Evolutionary conservation across 192 early-diverging fungal species (phyloP).

Genomic region (Podila verticillata): DNA sequence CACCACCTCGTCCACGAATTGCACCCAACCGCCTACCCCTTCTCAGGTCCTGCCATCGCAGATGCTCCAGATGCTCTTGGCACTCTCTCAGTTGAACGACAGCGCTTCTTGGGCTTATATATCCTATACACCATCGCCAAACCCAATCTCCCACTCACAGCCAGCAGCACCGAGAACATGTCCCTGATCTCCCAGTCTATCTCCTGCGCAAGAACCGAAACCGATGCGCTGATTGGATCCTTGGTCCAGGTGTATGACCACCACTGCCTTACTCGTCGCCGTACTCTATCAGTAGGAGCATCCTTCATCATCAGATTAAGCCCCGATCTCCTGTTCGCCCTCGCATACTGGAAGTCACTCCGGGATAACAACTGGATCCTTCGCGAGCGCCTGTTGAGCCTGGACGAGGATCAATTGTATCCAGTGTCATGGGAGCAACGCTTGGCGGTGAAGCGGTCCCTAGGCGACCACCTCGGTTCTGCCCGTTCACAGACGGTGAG

Average conservation of each 20-base stretch:
- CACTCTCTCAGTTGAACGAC: constrained; percentile 11
- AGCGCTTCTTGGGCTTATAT: constrained; percentile 30
- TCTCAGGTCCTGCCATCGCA: background rate
- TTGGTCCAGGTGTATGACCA: constrained; percentile 18
- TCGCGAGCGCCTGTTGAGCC: constrained; percentile 25
- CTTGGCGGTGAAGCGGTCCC: constrained; percentile 16
- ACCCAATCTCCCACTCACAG: background rate
- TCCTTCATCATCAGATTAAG: background rate
- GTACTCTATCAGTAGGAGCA: background rate
- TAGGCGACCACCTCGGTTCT: constrained; percentile 14
- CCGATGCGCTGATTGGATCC: constrained; percentile 17
- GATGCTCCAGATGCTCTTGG: background rate
- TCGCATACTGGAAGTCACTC: constrained; percentile 29
- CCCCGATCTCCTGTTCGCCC: constrained; percentile 6
- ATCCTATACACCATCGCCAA: constrained; percentile 28
- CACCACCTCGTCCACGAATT: constrained; percentile 32
- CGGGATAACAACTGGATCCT: constrained; percentile 26
- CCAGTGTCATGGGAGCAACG: constrained; percentile 23
- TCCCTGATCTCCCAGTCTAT: constrained; percentile 1
- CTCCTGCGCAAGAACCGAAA: constrained; percentile 21
- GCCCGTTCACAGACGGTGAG: constrained; percentile 20
- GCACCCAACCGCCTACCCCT: constrained; percentile 18
- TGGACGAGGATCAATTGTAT: background rate
- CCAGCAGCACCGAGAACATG: background rate
- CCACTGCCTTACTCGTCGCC: background rate